phyloP scores from a whole-genome alignment of 2,329 filamentous ascomycete genomes.

The Colletotrichum sp. region DNA sequence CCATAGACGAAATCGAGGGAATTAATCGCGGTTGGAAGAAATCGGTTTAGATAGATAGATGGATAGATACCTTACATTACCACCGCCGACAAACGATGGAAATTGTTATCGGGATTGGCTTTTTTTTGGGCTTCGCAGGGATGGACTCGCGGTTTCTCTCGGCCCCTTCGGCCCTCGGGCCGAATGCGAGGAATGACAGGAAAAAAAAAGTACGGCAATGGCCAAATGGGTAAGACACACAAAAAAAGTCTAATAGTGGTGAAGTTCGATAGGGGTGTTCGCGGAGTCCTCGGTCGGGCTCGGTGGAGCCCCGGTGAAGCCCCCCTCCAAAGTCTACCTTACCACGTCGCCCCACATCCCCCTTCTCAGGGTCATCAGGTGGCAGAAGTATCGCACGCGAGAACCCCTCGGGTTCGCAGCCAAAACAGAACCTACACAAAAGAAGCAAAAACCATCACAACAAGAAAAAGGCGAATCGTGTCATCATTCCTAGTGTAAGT shows the following conservation, averaged over 20 bases:
- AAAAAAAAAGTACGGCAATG: not conserved
- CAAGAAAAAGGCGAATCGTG: not conserved
- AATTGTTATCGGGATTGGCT: not conserved
- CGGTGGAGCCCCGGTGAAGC: not conserved
- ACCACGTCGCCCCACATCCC: not conserved
- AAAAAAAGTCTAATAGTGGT: not conserved
- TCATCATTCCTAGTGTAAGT: slow-evolving; percentile 1
- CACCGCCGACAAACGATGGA: not conserved
- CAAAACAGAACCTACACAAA: not conserved
- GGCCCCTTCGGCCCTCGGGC: not conserved
- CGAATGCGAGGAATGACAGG: not conserved
- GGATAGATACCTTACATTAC: not conserved
- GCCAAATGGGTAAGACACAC: not conserved
- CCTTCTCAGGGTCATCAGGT: not conserved
- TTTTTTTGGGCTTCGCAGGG: not conserved
- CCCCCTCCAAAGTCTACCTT: not conserved
- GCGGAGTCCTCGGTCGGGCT: not conserved
- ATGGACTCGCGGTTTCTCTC: not conserved
- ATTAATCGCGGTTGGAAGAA: not conserved
- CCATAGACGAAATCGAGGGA: not conserved
- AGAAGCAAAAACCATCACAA: not conserved
- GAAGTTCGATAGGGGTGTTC: not conserved
- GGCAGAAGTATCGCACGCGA: not conserved
- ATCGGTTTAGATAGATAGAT: not conserved
- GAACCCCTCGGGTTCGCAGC: not conserved